Base-by-base conservation (phyloP, 352 stramenopile species). In the Saprolegnia diclina region DNA sequence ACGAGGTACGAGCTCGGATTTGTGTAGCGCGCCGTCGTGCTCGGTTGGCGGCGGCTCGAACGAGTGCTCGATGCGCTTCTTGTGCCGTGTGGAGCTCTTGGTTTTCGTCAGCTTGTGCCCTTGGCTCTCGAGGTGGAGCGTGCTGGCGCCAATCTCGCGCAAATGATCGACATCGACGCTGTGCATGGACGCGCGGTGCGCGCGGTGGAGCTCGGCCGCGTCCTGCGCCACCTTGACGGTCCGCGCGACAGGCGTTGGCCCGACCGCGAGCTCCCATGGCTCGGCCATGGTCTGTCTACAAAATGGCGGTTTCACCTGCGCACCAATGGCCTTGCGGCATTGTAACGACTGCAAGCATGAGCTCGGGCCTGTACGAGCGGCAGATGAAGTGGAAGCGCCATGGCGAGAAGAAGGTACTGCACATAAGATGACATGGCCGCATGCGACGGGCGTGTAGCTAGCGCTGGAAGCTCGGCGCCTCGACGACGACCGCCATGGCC, bases 151-250 rank as follows among this genome's bases (percentile, higher is more conserved):
- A 18, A 93, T 77, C 38, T 91, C 77, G 26, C 85, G 78, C 46
- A 93, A 54, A 66, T 79, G 76, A 14, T 89, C 83, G 11, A 85
- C 75, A n/a, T 76, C 66, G 35, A 91, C 62, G 38, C 78, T 74
- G n/a, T 82, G 80, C 42, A 88, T 73, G 6, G 88, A 59, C 67
- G 76, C 73, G 45, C 84, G 64, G 64, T 91, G 83, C 71, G 82
- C 79, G 32, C 75, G 67, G 44, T 81, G 83, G 32, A 90, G 55
- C 14, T 74, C 73, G 64, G 80, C 75, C 16, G 82, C 82, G 40
- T 93, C 79, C n/a, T 53, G 46, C 64, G 79, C 83, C 9, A 89
- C 80, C 14, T 77, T 71, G 56, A 81, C 29, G 5, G 82, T 85
- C 32, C 84, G 80, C 10, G 88, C 74, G n/a, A 79, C 46, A 6